These are phyloP conservation scores for Clathrus columnatus DNA, from an alignment of 768 basidiomycete species.

Conservation along the genomic window DNA sequence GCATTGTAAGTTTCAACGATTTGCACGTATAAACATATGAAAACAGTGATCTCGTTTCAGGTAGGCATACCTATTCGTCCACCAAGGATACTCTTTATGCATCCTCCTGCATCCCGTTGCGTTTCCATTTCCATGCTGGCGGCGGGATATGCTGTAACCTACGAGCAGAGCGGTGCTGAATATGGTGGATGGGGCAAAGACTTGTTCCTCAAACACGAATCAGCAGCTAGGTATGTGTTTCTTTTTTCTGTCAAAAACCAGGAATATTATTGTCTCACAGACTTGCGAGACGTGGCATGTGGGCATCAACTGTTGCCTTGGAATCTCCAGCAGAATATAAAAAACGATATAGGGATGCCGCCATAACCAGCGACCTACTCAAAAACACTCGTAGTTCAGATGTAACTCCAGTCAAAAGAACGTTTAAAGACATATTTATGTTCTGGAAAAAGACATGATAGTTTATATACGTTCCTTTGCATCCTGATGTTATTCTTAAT, in stretches of 20 bases:
- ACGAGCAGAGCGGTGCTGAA: constrained; percentile 70
- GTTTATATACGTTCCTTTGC: too few relatives aligned
- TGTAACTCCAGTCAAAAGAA: neutral
- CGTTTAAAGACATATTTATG: neutral
- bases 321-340: constrained; percentile 83
- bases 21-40: neutral
- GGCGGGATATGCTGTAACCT: constrained; percentile 68
- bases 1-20: constrained; percentile 49
- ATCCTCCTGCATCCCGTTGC: constrained; percentile 33
- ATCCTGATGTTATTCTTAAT: too few relatives aligned
- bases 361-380: neutral
- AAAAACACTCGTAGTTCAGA: neutral
- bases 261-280: constrained; percentile 28
- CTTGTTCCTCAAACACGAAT: constrained; percentile 51
- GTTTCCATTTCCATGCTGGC: constrained; percentile 69
- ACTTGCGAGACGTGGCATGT: constrained; percentile 61
- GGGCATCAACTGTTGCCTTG: constrained; percentile 42
- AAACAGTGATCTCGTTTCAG: constrained; percentile 28
- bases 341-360: constrained; percentile 36
- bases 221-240: constrained; percentile 52
- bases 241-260: neutral
- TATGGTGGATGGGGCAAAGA: constrained; percentile 67
- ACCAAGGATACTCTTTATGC: constrained; percentile 44
- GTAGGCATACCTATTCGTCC: constrained; percentile 55
- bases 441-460: neutral